These are phyloP conservation scores for Catharanthus roseus DNA, from an alignment of 257 asterid genomes.

Conservation along the genomic window DNA sequence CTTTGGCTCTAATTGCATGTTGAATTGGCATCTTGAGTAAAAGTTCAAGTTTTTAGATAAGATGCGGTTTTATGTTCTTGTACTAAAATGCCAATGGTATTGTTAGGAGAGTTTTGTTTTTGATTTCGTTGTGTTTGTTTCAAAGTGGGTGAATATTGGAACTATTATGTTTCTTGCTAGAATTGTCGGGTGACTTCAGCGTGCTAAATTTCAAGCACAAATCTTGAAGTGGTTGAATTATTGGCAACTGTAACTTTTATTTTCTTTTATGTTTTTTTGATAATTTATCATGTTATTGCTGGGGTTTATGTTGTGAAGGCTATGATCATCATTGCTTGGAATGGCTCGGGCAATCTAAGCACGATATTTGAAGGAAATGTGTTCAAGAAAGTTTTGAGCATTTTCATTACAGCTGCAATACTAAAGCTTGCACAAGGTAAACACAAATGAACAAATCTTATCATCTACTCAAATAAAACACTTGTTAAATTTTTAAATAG, in stretches of 20 bases:
- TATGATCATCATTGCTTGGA: conserved; percentile 91
- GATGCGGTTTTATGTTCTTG: background rate
- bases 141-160: background rate
- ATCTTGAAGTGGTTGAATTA: background rate
- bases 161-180: background rate
- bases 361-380: conserved; percentile 56
- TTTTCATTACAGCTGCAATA: conserved; percentile 87
- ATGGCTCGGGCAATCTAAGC: conserved; percentile 62
- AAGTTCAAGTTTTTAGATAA: background rate
- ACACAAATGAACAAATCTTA: conserved; percentile 11
- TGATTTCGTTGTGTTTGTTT: too few relatives aligned
- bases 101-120: background rate
- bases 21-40: background rate
- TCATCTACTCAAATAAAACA: conserved; percentile 11
- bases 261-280: background rate
- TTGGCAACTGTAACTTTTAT: background rate
- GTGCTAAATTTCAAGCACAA: background rate
- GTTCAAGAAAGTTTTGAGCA: conserved; percentile 81
- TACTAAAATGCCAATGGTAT: background rate
- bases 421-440: conserved; percentile 82
- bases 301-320: conserved; percentile 44
- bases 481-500: background rate
- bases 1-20: too few relatives aligned
- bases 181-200: background rate
- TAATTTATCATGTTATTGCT: conserved; percentile 18